Evolutionary conservation across 306 rosid genomes (phyloP).

Genomic region (Gleditsia sinensis): DNA sequence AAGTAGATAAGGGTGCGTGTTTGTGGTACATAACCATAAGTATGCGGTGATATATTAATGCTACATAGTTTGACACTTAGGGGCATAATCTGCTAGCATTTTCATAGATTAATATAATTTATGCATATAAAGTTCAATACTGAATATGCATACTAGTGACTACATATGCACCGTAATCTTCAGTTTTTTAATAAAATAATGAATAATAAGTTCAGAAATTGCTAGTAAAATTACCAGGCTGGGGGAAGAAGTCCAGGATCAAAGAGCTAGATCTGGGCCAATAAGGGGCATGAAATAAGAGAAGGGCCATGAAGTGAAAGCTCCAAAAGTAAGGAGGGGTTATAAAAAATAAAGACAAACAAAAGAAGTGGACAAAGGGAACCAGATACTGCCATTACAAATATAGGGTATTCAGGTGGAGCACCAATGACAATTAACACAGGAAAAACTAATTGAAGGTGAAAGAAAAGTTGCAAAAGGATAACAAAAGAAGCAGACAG

Average conservation of each 20-base stretch:
- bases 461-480: not conserved
- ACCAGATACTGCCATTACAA: not conserved
- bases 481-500: not conserved
- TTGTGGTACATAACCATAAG: not conserved
- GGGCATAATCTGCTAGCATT: not conserved
- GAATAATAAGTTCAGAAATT: not conserved
- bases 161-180: not conserved
- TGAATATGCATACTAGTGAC: conserved; percentile 6
- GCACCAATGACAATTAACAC: not conserved
- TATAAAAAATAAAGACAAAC: not conserved
- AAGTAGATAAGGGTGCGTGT: not conserved
- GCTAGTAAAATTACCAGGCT: not conserved
- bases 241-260: not conserved
- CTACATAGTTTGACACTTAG: not conserved
- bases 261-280: not conserved
- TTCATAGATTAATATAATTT: not conserved
- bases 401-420: not conserved
- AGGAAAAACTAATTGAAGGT: not conserved
- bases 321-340: not conserved
- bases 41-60: not conserved
- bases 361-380: not conserved
- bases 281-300: not conserved
- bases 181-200: not conserved
- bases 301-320: not conserved
- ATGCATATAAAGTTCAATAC: conserved; percentile 6